Evolutionary conservation across 1,139 yeast species (phyloP), one percentile per base, ranked within the genome.

Genomic region (Kluyveromyces sp.): DNA sequence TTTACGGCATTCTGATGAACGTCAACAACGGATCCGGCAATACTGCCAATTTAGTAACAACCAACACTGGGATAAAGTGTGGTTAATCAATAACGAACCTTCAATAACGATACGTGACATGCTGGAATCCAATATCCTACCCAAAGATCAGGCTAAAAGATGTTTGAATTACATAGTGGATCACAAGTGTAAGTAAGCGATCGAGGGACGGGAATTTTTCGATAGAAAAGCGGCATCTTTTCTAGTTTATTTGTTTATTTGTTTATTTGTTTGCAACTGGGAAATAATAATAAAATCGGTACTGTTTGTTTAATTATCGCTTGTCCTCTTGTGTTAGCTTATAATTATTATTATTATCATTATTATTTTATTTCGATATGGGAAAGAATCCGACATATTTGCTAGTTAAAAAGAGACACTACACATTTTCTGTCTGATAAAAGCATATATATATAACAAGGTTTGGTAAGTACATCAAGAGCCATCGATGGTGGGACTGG

Each of bases 71-170:
- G 42, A 38, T 10, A 37, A 32, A 21, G 34, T 38, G 7, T 43
- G 40, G 34, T 15, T 37, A 25, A 33, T 37, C 27, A 43, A 37
- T 25, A 43, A 39, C 8, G 39, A 43, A 10, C 47, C 40, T 21
- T 41, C 43, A 33, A 39, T 41, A 25, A 42, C 49, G 33, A 45
- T 42, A 27, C 39, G 45, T 21, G 45, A 41, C 31, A 28, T 37
- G 25, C 34, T 42, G 39, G 41, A 41, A 21, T 34, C 40, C 25
- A 29, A 30, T 25, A 33, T 39, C 15, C 8, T 42, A 25, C 34
- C 40, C 21, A 37, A 31, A 28, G 43, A 41, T 29, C 43, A 41
- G 31, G 43, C 35, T 5, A 41, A 41, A 34, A 21, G 39, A 7
- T 41, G 43, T 35, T 41, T 41, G 30, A 37, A 35, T 26, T 28